Conservation (phyloP, 148 eudicot genomes). For the Diospyros kaki region DNA sequence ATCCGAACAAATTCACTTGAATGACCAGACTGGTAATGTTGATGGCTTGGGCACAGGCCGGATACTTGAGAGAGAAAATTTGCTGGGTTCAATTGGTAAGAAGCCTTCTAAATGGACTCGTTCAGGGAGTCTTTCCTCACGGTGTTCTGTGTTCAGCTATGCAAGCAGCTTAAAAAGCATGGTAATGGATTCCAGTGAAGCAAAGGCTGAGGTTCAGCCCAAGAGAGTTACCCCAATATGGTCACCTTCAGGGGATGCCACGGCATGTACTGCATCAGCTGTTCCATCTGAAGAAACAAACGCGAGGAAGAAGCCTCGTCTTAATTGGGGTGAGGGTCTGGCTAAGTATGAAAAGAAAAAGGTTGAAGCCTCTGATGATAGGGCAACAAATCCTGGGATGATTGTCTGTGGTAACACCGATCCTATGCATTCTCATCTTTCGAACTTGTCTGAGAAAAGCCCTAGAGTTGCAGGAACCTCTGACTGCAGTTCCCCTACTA, state of each 20-base stretch:
- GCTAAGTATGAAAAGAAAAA: conserved; percentile 92
- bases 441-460: conserved; percentile 51
- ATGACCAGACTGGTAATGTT: conserved; percentile 47
- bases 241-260: conserved; percentile 57
- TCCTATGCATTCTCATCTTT: conserved; percentile 26
- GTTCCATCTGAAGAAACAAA: conserved; percentile 46
- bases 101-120: conserved; percentile 77
- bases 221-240: conserved; percentile 34
- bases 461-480: conserved; percentile 44
- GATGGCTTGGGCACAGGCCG: conserved; percentile 36
- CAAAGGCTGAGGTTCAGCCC: conserved; percentile 34
- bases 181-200: conserved; percentile 43
- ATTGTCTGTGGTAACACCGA: conserved; percentile 29
- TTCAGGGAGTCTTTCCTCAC: conserved; percentile 65
- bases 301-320: conserved; percentile 83
- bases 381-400: conserved; percentile 33
- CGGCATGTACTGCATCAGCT: conserved; percentile 31
- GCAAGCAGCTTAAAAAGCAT: conserved; percentile 62
- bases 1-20: conserved; percentile 33
- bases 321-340: conserved; percentile 95
- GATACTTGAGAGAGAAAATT: conserved; percentile 48
- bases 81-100: conserved; percentile 56
- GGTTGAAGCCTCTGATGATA: conserved; percentile 66
- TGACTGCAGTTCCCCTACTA: conserved; percentile 81
- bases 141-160: conserved; percentile 61